These are phyloP conservation scores for Paratinospora sagittata DNA, from an alignment of 164 flowering plant genomes.

Conservation along the genomic window DNA sequence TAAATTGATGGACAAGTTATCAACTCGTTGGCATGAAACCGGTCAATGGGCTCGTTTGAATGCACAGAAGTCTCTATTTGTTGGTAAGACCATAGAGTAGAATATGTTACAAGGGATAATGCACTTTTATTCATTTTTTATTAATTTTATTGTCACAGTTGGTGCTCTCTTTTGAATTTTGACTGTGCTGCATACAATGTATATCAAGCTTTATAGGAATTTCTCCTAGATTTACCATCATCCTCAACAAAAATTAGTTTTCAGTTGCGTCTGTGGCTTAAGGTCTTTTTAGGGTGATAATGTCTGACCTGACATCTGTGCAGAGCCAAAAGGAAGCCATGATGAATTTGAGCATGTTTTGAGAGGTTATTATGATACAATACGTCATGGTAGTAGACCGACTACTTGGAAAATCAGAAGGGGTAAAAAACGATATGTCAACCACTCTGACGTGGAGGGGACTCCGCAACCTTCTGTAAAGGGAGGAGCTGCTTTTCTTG, in stretches of 20 bases:
- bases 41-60: constrained; percentile 86
- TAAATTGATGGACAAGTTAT: constrained; percentile 81
- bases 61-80: constrained; percentile 64
- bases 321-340: constrained; percentile 89
- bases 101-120: no score
- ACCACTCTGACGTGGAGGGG: constrained; percentile 16
- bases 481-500: constrained; percentile 85
- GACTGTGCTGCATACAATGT: not conserved
- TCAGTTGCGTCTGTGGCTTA: not conserved
- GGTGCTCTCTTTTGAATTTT: no score
- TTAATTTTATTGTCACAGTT: no score
- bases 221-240: not conserved
- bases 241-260: not conserved
- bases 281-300: not conserved
- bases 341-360: constrained; percentile 67
- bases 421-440: constrained; percentile 33
- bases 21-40: constrained; percentile 76
- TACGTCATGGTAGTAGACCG: constrained; percentile 32
- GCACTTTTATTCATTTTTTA: no score
- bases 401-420: constrained; percentile 40
- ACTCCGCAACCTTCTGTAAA: constrained; percentile 16
- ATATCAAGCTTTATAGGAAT: not conserved
- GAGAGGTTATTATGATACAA: constrained; percentile 63
- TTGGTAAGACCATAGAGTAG: constrained; percentile 43
- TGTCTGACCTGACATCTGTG: not conserved